phyloP scores from a whole-genome alignment of 495 filamentous ascomycete species.

The Elasticomyces elasticus region DNA sequence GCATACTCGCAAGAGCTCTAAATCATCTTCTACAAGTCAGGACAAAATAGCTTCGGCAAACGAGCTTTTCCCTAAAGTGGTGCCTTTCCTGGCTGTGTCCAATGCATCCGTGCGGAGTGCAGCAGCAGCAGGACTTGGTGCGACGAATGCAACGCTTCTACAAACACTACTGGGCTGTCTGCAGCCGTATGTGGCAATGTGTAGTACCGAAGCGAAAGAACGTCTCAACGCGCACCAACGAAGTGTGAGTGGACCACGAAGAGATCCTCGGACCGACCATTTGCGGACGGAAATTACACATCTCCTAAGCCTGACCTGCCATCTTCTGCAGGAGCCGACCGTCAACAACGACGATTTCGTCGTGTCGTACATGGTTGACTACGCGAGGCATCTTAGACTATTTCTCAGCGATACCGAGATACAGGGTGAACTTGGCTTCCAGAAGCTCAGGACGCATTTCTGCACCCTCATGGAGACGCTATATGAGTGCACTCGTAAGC shows the following conservation, averaged over 20 bases:
- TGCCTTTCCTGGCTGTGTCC: conserved; percentile 71
- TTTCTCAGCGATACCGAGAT: conserved; percentile 90
- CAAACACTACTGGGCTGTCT: conserved; percentile 82
- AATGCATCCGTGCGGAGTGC: conserved; percentile 73
- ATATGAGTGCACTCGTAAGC: conserved; percentile 82
- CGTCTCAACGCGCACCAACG: conserved; percentile 67
- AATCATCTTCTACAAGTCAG: conserved; percentile 50
- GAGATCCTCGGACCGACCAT: conserved; percentile 70
- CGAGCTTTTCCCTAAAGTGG: conserved; percentile 79
- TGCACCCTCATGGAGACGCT: conserved; percentile 88
- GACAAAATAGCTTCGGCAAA: conserved; percentile 83
- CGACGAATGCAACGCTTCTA: conserved; percentile 93
- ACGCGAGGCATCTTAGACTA: conserved; percentile 82
- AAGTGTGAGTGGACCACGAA: conserved; percentile 61
- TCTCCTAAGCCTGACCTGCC: conserved; percentile 87
- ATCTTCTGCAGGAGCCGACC: conserved; percentile 69
- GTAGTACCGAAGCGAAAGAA: conserved; percentile 81
- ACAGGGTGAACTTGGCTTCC: conserved; percentile 94
- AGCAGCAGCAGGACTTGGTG: conserved; percentile 83
- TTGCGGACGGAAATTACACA: conserved; percentile 90
- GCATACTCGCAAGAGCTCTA: conserved; percentile 77
- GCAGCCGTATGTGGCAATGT: conserved; percentile 67
- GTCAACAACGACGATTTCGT: conserved; percentile 89
- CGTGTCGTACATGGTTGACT: conserved; percentile 75
- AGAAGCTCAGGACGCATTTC: conserved; percentile 82